Percentiles rank a stretch among this genome's conserved stretches.
Evolutionary conservation across 1,284 basidiomycete genomes (phyloP).

Genomic region (Trichosporon sp.): DNA sequence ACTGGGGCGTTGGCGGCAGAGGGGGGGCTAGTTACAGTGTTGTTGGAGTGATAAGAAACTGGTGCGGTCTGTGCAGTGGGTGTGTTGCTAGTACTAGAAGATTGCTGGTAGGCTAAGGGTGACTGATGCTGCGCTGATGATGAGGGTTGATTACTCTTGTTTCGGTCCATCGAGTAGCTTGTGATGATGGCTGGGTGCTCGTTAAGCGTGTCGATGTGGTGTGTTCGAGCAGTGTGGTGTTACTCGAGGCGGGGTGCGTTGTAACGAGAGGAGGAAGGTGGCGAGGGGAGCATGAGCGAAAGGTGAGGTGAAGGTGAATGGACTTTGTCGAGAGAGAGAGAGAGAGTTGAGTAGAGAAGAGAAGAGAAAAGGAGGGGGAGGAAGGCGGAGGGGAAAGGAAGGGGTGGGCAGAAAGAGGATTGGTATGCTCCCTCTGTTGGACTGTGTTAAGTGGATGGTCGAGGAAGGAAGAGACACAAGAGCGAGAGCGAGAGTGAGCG

Average conservation of each 20-base stretch:
- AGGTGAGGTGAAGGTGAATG: no score
- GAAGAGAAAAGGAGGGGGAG: neutral
- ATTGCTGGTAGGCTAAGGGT: slow-evolving; percentile 1
- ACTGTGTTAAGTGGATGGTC: neutral
- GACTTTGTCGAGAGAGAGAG: no score
- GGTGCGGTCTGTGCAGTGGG: slow-evolving; percentile 3
- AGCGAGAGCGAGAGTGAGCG: no score
- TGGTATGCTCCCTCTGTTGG: neutral
- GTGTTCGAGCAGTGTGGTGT: neutral
- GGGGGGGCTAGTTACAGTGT: neutral
- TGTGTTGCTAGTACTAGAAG: slow-evolving; percentile 9
- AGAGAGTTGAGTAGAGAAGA: neutral
- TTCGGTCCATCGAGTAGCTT: slow-evolving; percentile 28
- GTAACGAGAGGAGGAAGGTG: neutral
- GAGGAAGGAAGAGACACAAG: neutral
- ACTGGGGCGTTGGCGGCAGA: slow-evolving; percentile 1
- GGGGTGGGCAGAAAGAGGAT: neutral
- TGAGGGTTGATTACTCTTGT: slow-evolving; percentile 13
- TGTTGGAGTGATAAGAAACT: slow-evolving; percentile 6
- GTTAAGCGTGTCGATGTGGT: neutral
- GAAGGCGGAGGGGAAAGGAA: neutral
- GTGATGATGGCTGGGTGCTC: neutral
- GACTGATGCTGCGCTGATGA: slow-evolving; percentile 15
- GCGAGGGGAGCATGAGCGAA: neutral
- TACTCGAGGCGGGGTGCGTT: neutral